Evolutionary conservation across 371 early-diverging fungal species (phyloP).

Genomic region (Mortierella sp.): DNA sequence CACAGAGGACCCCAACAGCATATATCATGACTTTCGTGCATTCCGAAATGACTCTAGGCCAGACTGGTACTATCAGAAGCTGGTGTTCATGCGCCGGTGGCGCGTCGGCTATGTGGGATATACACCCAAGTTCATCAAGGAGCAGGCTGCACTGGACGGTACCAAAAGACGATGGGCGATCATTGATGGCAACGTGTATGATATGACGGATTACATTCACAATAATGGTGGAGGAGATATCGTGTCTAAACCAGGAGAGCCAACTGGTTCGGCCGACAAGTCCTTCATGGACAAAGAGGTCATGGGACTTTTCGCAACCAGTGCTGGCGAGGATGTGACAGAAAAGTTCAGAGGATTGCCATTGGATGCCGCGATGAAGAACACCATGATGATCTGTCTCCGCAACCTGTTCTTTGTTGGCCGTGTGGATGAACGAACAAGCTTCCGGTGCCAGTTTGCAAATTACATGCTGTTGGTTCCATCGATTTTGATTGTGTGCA

Average conservation of each 20-base stretch:
- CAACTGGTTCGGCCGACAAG: slow-evolving; percentile 55
- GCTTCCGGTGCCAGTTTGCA: slow-evolving; percentile 85
- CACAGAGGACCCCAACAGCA: slow-evolving; percentile 51
- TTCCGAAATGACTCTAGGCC: slow-evolving; percentile 52
- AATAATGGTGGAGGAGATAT: slow-evolving; percentile 46
- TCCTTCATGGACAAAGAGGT: slow-evolving; percentile 65
- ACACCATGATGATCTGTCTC: slow-evolving; percentile 71
- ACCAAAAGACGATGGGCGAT: slow-evolving; percentile 69
- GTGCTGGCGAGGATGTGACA: slow-evolving; percentile 75
- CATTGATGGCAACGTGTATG: slow-evolving; percentile 80
- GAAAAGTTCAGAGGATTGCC: slow-evolving; percentile 65
- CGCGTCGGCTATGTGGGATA: slow-evolving; percentile 75
- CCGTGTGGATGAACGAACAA: slow-evolving; percentile 85
- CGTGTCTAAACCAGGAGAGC: slow-evolving; percentile 20
- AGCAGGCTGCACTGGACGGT: slow-evolving; percentile 39
- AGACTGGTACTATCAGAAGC: slow-evolving; percentile 75
- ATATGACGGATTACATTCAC: slow-evolving; percentile 76
- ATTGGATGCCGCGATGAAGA: slow-evolving; percentile 14
- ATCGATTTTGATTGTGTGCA: slow-evolving; percentile 81
- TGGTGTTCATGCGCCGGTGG: slow-evolving; percentile 72
- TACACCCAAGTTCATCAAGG: slow-evolving; percentile 40
- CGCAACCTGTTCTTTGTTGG: slow-evolving; percentile 90
- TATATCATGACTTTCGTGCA: slow-evolving; percentile 67
- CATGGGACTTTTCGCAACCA: slow-evolving; percentile 73
- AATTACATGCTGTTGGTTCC: slow-evolving; percentile 87